phyloP scores from a whole-genome alignment of 1,284 basidiomycete species.

The Ustanciosporium gigantosporum region DNA sequence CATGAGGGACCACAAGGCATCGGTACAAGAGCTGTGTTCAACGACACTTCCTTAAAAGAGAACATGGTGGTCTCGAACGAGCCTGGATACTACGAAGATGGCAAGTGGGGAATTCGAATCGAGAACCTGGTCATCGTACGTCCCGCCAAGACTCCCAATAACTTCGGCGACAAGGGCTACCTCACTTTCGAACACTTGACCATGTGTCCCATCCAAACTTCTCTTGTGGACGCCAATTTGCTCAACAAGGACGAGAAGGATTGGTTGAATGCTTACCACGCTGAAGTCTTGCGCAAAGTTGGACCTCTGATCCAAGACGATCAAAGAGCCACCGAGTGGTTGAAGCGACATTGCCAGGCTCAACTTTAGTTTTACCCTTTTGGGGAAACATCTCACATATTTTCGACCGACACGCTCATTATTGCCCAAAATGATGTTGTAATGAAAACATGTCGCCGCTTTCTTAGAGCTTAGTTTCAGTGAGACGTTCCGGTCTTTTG shows the following conservation, averaged over 20 bases:
- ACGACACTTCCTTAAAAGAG: constrained; percentile 57
- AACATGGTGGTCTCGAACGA: constrained; percentile 64
- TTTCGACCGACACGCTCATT: too few relatives aligned
- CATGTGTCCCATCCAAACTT: constrained; percentile 78
- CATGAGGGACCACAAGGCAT: constrained; percentile 60
- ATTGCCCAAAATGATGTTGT: too few relatives aligned
- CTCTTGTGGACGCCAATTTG: constrained; percentile 72
- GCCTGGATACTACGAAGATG: constrained; percentile 91
- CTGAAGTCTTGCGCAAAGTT: constrained; percentile 76
- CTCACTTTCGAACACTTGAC: constrained; percentile 47
- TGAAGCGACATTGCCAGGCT: constrained; percentile 68
- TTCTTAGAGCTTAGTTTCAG: too few relatives aligned
- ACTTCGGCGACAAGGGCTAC: constrained; percentile 71
- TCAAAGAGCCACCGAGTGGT: constrained; percentile 74
- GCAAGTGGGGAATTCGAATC: constrained; percentile 87
- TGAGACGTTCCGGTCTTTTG: too few relatives aligned
- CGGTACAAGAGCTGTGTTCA: constrained; percentile 55
- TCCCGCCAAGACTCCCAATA: constrained; percentile 69
- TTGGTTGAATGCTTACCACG: constrained; percentile 88
- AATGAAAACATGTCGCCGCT: too few relatives aligned
- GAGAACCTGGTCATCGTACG: constrained; percentile 68
- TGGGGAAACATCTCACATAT: too few relatives aligned
- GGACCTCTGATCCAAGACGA: constrained; percentile 76
- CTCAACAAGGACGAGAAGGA: constrained; percentile 71
- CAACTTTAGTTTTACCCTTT: too few relatives aligned